Evolutionary conservation across 176 grass and related monocot genomes (phyloP), one percentile per base, ranked within the genome.

Genomic region (Triticum timopheevii): DNA sequence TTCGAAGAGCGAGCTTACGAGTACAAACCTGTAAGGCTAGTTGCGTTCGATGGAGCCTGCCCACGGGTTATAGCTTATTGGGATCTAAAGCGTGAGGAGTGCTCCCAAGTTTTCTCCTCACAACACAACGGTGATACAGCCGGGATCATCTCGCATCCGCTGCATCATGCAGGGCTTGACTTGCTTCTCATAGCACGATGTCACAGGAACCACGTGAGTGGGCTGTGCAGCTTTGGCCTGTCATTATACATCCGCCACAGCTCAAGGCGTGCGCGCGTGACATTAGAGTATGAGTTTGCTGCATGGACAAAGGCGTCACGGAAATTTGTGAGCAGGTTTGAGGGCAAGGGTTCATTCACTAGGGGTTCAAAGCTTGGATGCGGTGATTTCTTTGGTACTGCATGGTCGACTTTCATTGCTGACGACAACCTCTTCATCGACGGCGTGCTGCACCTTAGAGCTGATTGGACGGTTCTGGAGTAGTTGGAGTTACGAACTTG

Each of bases 61-160:
- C 92, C 92, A 13, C 86, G 89, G 78, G 94, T 90, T 84, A 94
- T 94, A n/a, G 90, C 88, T 54, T 97, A 91, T 73, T 83, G 94
- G 81, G 95, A 94, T 62, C 84, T 97, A 20, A 97, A 91, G 73
- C 88, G 92, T 4, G 95, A 97, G 44, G 92, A 97, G 68, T 97
- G 95, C 15, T 16, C 13, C 49, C 49, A 6, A 52, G 0, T 52
- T 52, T 52, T 17, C 15, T 6, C 13, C 17, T 52, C 15, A 16
- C 0, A 52, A 17, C 49, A 4, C 0, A 16, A 16, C 49, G 0
- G 4, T 6, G 4, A 4, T 16, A 1, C 15, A 52, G 39, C 35
- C 6, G 45, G 47, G 47, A 16, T 50, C 1, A 16, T 50, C n/a
- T 45, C 20, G 10, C 19, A 44, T n/a, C 22, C 38, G 6, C 36